A percentile compares a stretch with the other conserved stretches of the same genome.
Conservation (phyloP, 306 rosid species). For the Dryas octopetala region DNA sequence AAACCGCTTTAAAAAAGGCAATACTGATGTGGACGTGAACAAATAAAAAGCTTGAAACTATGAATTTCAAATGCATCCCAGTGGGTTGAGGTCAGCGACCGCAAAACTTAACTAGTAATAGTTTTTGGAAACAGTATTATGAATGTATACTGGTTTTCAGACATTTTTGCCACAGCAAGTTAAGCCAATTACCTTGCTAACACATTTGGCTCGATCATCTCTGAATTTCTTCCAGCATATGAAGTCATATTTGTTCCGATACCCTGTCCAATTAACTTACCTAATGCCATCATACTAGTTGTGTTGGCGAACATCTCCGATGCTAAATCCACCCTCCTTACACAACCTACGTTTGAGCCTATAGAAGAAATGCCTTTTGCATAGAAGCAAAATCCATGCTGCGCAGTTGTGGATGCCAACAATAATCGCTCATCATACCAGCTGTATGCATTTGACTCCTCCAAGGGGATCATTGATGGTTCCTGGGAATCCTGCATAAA, state of each 20-base stretch:
- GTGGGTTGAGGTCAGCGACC: not conserved
- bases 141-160: not conserved
- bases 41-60: not conserved
- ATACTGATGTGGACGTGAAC: not conserved
- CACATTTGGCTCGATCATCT: conserved; percentile 29
- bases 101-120: not conserved
- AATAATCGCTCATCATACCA: conserved; percentile 55
- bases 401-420: conserved; percentile 66
- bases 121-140: not conserved
- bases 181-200: conserved; percentile 43
- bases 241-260: conserved; percentile 20
- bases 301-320: conserved; percentile 65
- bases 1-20: not conserved
- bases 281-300: conserved; percentile 49
- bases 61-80: no score
- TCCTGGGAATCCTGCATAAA: conserved; percentile 65
- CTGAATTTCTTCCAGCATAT: conserved; percentile 31
- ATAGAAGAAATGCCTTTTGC: conserved; percentile 49
- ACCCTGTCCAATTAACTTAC: conserved; percentile 53
- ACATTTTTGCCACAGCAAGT: conserved; percentile 10
- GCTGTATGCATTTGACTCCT: conserved; percentile 43
- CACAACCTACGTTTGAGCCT: conserved; percentile 48
- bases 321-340: conserved; percentile 43
- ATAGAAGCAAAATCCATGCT: conserved; percentile 77
- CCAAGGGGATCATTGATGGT: conserved; percentile 40